Percentiles rank a stretch among this genome's conserved stretches.
Conservation (phyloP, 2,329 filamentous ascomycete species). For the Exophiala sp. region DNA sequence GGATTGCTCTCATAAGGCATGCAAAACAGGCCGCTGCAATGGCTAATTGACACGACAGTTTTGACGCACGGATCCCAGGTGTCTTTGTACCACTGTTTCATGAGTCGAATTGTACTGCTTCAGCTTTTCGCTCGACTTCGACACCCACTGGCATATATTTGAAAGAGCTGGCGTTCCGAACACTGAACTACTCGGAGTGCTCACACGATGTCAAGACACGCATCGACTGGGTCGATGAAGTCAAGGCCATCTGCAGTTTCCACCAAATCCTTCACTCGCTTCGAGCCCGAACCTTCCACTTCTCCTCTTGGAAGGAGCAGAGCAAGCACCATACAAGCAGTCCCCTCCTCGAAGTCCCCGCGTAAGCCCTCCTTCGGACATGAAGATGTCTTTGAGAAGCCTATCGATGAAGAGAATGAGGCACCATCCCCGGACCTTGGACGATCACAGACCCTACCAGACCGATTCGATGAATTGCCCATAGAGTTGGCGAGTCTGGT, state of each 20-base stretch:
- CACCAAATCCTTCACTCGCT: conserved; percentile 40
- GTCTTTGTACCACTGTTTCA: conserved; percentile 24
- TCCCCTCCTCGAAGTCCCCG: conserved; percentile 23
- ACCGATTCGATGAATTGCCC: conserved; percentile 82
- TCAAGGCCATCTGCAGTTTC: conserved; percentile 32
- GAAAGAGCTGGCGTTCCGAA: too few species aligned
- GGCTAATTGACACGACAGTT: neutral
- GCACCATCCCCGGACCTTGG: conserved; percentile 30
- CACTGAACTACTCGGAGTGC: neutral
- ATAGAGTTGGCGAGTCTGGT: conserved; percentile 89
- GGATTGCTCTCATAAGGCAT: neutral
- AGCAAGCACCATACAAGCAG: conserved; percentile 26
- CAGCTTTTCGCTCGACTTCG: neutral
- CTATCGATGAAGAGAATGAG: conserved; percentile 31
- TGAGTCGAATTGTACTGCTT: neutral
- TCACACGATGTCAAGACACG: conserved; percentile 33
- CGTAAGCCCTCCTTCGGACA: conserved; percentile 25
- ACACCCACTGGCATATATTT: too few species aligned
- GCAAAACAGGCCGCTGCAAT: neutral
- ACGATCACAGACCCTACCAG: conserved; percentile 44
- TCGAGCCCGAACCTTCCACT: conserved; percentile 31
- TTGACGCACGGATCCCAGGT: conserved; percentile 21
- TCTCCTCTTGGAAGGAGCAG: conserved; percentile 26
- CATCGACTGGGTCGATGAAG: conserved; percentile 27
- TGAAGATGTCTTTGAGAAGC: conserved; percentile 46